These are phyloP conservation scores for Cicer pinnatifidum DNA, from an alignment of 306 rosid species.

Conservation along the genomic window DNA sequence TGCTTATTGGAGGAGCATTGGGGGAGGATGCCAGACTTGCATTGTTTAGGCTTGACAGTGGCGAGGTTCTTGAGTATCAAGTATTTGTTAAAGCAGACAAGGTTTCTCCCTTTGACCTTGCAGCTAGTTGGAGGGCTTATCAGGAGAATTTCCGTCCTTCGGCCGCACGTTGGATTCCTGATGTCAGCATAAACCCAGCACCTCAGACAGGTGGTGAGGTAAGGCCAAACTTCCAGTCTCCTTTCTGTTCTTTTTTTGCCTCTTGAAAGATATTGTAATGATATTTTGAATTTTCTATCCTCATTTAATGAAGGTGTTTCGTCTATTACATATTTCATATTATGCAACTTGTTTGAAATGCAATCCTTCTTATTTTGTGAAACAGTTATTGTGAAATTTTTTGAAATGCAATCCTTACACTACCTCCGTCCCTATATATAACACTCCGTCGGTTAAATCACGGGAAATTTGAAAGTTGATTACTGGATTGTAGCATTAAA, in stretches of 20 bases:
- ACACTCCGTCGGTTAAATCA: too few species aligned
- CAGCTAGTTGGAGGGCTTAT: conserved; percentile 99
- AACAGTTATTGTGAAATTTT: too few species aligned
- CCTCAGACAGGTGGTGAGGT: conserved; percentile 76
- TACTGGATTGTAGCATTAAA: too few species aligned
- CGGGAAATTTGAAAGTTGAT: too few species aligned
- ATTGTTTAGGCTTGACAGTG: conserved; percentile 68
- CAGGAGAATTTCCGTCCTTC: conserved; percentile 93
- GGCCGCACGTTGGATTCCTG: conserved; percentile 92
- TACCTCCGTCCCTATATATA: too few species aligned
- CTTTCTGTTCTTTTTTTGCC: background rate
- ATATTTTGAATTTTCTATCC: conserved; percentile 8
- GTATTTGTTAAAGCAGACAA: conserved; percentile 85
- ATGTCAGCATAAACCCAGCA: conserved; percentile 80
- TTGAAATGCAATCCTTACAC: too few species aligned
- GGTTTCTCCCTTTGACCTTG: conserved; percentile 98
- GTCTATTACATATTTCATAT: background rate
- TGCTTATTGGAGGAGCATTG: conserved; percentile 78
- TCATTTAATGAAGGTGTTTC: background rate
- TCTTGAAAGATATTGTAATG: background rate
- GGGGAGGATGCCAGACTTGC: conserved; percentile 89
- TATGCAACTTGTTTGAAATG: background rate
- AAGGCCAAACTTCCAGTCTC: conserved; percentile 18
- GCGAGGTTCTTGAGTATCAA: conserved; percentile 76
- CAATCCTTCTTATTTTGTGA: background rate